phyloP scores from a whole-genome alignment of 1,139 yeast genomes.

The Yamadazyma jaroonii region DNA sequence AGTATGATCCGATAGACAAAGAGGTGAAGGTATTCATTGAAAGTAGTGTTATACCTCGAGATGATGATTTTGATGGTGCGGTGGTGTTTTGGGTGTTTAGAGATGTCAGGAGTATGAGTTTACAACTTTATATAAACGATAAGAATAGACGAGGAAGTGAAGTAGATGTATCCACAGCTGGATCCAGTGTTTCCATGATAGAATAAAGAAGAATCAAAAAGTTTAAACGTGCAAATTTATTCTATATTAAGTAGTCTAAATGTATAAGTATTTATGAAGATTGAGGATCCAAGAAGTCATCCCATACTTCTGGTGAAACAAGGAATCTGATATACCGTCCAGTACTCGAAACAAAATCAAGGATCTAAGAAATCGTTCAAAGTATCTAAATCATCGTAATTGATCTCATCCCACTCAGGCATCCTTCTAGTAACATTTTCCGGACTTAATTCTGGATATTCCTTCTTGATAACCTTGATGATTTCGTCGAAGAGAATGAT shows the following conservation, averaged over 20 bases:
- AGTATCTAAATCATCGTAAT: slow-evolving; percentile 14
- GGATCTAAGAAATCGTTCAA: neutral
- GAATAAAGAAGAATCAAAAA: no score
- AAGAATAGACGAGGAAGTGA: slow-evolving; percentile 10
- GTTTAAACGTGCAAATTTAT: no score
- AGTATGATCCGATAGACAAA: slow-evolving; percentile 11
- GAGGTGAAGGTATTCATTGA: slow-evolving; percentile 12
- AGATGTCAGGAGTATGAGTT: slow-evolving; percentile 22
- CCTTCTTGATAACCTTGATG: slow-evolving; percentile 28
- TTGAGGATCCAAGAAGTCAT: no score
- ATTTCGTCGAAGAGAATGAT: slow-evolving; percentile 46
- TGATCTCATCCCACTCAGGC: slow-evolving; percentile 36
- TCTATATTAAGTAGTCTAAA: no score
- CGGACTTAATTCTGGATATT: slow-evolving; percentile 49
- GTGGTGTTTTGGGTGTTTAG: slow-evolving; percentile 24
- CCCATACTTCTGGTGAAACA: no score
- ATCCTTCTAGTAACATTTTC: slow-evolving; percentile 29
- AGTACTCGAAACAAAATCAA: no score
- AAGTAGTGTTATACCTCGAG: slow-evolving; percentile 9
- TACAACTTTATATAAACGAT: slow-evolving; percentile 19
- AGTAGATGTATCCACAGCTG: slow-evolving; percentile 3
- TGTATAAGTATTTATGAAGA: no score
- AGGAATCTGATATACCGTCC: no score
- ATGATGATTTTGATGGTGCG: slow-evolving; percentile 21
- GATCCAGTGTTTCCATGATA: neutral